Evolutionary conservation across 768 basidiomycete species (phyloP), one percentile per base, ranked within the genome.

Genomic region (Cystofilobasidium bisporidii): DNA sequence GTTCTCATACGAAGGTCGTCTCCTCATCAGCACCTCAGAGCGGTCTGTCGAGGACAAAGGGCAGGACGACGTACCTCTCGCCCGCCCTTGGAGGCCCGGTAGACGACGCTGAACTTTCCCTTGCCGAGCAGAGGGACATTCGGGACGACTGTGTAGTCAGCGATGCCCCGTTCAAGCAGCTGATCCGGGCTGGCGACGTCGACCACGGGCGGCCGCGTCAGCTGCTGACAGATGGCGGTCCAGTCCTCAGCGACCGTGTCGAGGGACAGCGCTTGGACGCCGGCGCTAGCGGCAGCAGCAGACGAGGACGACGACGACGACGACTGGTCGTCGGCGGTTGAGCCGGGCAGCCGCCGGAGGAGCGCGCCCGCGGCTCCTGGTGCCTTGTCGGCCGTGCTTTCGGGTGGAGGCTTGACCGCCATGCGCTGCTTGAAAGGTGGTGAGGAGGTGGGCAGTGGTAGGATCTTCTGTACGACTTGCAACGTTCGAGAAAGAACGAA

Each of bases 41-140:
- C n/a, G n/a, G n/a, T n/a, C n/a, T n/a, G n/a, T n/a, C n/a, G n/a
- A n/a, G n/a, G n/a, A n/a, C n/a, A n/a, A n/a, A n/a, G n/a, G n/a
- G n/a, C n/a, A n/a, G n/a, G n/a, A n/a, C n/a, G 9, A 17, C 60
- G 48, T 62, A 79, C 79, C 56, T 74, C 63, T 20, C 69, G 45
- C 0, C 72, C 77, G 30, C 74, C 75, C 36, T 75, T 73, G 4
- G 62, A 56, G 43, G 78, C 79, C 40, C 78, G 74, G 61, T 78
- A 75, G 0, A 80, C 80, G 15, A 76, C 74, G 40, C 72, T 74
- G 70, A 80, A 80, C 71, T 80, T 80, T 8, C 80, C 80, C 64
- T 72, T 72, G 2, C 80, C 80, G 12, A 80, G 69, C n/a, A 75
- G 61, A 3, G 38, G 47, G 0, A 72, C 69, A 1, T 71, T 72